phyloP scores from a whole-genome alignment of 139 green algal species.

The Chlorella sorokiniana region DNA sequence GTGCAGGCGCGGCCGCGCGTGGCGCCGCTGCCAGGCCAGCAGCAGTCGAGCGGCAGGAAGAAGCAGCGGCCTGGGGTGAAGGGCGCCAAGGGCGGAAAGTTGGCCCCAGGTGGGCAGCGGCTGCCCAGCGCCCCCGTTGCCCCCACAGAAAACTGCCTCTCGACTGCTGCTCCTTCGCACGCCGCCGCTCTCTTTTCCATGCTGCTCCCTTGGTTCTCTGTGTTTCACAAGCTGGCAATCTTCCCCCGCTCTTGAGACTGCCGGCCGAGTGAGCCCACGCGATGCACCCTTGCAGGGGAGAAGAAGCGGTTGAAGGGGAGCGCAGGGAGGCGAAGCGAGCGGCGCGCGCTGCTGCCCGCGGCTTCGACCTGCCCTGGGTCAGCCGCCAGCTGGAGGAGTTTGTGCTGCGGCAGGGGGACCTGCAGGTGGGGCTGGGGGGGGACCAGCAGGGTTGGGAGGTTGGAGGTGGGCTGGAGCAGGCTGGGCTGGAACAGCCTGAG shows the following conservation, averaged over 20 bases:
- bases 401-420: conserved; percentile 40
- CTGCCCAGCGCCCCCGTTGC: neutral
- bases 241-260: neutral
- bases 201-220: too few relatives aligned
- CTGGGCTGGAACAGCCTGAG: too few relatives aligned
- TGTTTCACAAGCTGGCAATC: neutral
- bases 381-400: conserved; percentile 53
- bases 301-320: conserved; percentile 42
- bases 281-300: conserved; percentile 46
- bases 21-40: conserved; percentile 24
- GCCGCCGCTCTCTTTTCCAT: too few relatives aligned
- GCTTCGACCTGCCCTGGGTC: conserved; percentile 54
- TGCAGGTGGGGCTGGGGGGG: conserved; percentile 33
- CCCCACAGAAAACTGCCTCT: too few relatives aligned
- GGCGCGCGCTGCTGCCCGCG: conserved; percentile 38
- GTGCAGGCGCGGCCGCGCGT: conserved; percentile 12
- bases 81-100: conserved; percentile 35
- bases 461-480: neutral
- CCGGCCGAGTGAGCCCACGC: too few relatives aligned
- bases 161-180: too few relatives aligned
- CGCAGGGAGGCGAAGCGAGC: conserved; percentile 48
- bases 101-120: conserved; percentile 33
- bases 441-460: neutral
- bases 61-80: conserved; percentile 11
- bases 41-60: conserved; percentile 7